Conservation (phyloP, 116 monocot genomes). For the Papilionanthe hybrid region DNA sequence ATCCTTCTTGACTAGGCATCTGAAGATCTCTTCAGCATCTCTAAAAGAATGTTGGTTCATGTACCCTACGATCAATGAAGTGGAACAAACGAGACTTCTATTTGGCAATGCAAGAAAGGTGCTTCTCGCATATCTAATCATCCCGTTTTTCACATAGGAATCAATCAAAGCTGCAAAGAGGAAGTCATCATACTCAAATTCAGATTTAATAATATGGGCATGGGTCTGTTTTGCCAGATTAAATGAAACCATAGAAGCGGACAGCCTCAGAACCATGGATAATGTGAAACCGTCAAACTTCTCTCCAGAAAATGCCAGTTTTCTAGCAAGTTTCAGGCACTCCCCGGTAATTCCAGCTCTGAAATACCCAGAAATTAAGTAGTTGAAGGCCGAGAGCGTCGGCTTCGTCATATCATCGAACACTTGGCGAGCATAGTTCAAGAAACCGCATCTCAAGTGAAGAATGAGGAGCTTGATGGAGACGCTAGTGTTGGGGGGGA, state of each 20-base stretch:
- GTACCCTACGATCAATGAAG: conserved; percentile 77
- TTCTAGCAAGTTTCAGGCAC: conserved; percentile 39
- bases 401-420: conserved; percentile 66
- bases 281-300: conserved; percentile 67
- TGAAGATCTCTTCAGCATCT: conserved; percentile 69
- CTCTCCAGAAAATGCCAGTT: conserved; percentile 30
- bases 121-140: conserved; percentile 43
- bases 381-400: conserved; percentile 65
- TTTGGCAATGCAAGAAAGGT: conserved; percentile 41
- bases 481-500: conserved; percentile 34
- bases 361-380: conserved; percentile 67
- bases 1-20: conserved; percentile 48
- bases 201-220: conserved; percentile 47
- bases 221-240: conserved; percentile 45
- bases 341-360: conserved; percentile 27
- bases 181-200: conserved; percentile 41
- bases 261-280: conserved; percentile 79
- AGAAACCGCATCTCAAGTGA: conserved; percentile 46
- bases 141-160: conserved; percentile 73
- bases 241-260: conserved; percentile 14
- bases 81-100: conserved; percentile 52
- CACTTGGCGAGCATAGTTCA: conserved; percentile 56
- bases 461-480: conserved; percentile 74
- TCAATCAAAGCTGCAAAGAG: conserved; percentile 64
- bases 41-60: conserved; percentile 44